A percentile compares a stretch with the other conserved stretches of the same genome.
Conservation (phyloP, 2,329 filamentous ascomycete species). For the Cladosporium sp. region DNA sequence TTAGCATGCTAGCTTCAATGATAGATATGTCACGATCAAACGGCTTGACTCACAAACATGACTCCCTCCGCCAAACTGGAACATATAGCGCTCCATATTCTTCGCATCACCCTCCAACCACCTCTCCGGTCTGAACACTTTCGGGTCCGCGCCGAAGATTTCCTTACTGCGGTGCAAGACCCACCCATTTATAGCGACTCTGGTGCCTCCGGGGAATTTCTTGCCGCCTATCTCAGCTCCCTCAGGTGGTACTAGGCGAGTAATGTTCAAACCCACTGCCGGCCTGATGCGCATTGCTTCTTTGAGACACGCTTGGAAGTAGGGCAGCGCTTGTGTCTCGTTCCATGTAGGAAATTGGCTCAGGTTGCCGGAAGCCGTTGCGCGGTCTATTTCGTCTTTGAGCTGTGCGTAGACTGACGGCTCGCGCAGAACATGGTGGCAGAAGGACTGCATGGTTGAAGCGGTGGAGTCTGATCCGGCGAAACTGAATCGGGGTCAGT, state of each 20-base stretch:
- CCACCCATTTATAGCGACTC: conserved; percentile 74
- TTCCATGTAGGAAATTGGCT: conserved; percentile 63
- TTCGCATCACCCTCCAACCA: conserved; percentile 61
- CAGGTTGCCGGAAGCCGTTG: conserved; percentile 57
- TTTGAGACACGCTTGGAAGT: conserved; percentile 76
- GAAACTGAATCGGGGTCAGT: conserved; percentile 67
- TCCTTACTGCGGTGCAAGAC: conserved; percentile 68
- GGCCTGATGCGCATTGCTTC: conserved; percentile 77
- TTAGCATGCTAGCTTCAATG: not conserved
- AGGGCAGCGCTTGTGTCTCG: conserved; percentile 67
- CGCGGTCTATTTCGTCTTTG: conserved; percentile 62
- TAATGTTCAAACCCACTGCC: conserved; percentile 67
- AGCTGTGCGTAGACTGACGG: conserved; percentile 57
- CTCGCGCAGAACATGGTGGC: conserved; percentile 72
- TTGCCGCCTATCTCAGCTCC: conserved; percentile 61
- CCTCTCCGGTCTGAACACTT: conserved; percentile 67
- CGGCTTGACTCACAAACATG: conserved; percentile 34
- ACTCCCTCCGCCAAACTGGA: conserved; percentile 71
- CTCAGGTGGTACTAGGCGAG: conserved; percentile 55
- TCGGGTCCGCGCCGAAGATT: conserved; percentile 68
- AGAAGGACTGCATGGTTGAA: conserved; percentile 68
- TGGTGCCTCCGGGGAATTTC: conserved; percentile 68
- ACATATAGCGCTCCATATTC: conserved; percentile 69
- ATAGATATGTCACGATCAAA: not conserved
- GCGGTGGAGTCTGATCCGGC: conserved; percentile 80